Evolutionary conservation across 2,329 filamentous ascomycete genomes (phyloP), one percentile per base, ranked within the genome.

Genomic region (Botryotinia convoluta): DNA sequence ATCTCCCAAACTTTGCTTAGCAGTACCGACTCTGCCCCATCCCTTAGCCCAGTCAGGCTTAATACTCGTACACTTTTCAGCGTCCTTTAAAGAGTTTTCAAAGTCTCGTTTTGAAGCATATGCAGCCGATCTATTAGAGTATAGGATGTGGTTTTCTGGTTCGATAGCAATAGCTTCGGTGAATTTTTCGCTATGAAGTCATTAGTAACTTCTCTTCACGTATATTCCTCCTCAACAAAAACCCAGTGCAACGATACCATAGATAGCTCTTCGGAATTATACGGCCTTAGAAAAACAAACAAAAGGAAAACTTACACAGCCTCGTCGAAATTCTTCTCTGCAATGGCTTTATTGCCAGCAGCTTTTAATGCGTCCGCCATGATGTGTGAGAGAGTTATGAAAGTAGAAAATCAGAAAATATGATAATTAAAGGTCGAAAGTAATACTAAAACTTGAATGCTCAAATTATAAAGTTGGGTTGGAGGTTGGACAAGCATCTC

Each of bases 41-140:
- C 96, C 96, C 85, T 98, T 98, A 74, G 94, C 91, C 96, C 96
- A 99, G 86, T 98, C 96, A 20, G 95, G 92, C 87, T 99, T 98
- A 83, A 99, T 86, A 84, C 97, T 90, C 72, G 92, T 97, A 4
- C 94, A 96, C 88, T 98, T 98, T 81, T 91, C 91, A 73, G 96
- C 96, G 87, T 99, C 96, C 76, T 92, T 87, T 39, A 98, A 86
- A 32, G 96, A 96, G 78, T 92, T 88, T 76, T 92, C 86, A 87
- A 93, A 99, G 74, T 98, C 90, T 83, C 91, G 93, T 84, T 97
- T 92, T 71, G 96, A 98, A 62, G 95, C 93, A 81, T 97, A 89
- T 63, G 90, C 90, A 73, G 90, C 96, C 44, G 96, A 98, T 78
- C 96, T 91, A 85, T 99, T 99, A 81, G 95, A 98, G 88, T 95